Conservation (phyloP, 306 rosid species). For the Ormosia semicastrata region DNA sequence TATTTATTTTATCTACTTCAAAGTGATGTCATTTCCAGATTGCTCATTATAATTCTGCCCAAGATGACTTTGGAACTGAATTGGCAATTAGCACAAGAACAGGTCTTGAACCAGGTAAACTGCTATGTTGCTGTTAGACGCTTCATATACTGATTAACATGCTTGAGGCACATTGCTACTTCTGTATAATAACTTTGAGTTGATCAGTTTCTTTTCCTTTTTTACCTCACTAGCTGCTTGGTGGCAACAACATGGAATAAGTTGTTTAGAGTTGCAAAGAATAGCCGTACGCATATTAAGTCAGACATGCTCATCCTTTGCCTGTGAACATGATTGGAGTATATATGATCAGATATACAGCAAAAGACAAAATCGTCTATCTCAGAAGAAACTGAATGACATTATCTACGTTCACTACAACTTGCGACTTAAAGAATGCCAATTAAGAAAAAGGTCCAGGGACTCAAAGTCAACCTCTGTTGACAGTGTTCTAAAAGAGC, state of each 20-base stretch:
- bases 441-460: slow-evolving; percentile 60
- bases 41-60: slow-evolving; percentile 77
- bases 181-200: not conserved
- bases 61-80: slow-evolving; percentile 95
- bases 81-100: slow-evolving; percentile 95
- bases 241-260: slow-evolving; percentile 99
- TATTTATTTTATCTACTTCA: slow-evolving; percentile 6
- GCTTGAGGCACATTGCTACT: not conserved
- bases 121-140: not conserved
- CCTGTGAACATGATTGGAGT: slow-evolving; percentile 84
- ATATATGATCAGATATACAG: slow-evolving; percentile 61
- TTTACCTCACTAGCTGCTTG: slow-evolving; percentile 68
- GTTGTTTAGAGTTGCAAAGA: slow-evolving; percentile 88
- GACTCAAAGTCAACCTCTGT: slow-evolving; percentile 48
- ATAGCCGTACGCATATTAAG: slow-evolving; percentile 88
- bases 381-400: slow-evolving; percentile 77
- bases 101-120: slow-evolving; percentile 87
- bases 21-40: slow-evolving; percentile 53
- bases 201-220: slow-evolving; percentile 24
- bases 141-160: slow-evolving; percentile 2
- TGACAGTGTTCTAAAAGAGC: slow-evolving; percentile 51
- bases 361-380: slow-evolving; percentile 57
- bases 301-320: slow-evolving; percentile 85
- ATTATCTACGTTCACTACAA: slow-evolving; percentile 81
- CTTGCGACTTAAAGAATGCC: slow-evolving; percentile 83